Evolutionary conservation across 345 rosid species (phyloP).

Genomic region (Corchorus olitorius): DNA sequence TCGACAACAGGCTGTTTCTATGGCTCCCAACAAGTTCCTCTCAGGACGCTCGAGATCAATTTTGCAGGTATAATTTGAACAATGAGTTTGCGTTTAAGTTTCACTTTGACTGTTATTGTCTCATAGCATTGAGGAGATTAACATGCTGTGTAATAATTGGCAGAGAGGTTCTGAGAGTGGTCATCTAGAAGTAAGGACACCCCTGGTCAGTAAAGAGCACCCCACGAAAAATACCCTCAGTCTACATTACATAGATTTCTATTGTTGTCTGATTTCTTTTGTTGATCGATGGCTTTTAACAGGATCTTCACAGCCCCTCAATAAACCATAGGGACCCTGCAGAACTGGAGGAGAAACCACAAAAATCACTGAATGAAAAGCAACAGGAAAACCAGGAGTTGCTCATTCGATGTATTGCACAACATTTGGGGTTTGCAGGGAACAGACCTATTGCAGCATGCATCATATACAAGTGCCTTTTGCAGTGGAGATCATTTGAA

Average conservation of each 20-base stretch:
- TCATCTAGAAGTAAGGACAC: conserved; percentile 59
- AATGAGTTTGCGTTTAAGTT: not conserved
- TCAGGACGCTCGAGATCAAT: conserved; percentile 93
- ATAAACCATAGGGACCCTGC: conserved; percentile 64
- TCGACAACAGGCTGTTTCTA: conserved; percentile 89
- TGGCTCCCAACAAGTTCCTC: conserved; percentile 92
- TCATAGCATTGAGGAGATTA: conserved; percentile 16
- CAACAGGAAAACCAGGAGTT: conserved; percentile 96
- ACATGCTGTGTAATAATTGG: conserved; percentile 27
- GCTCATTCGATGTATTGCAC: conserved; percentile 90
- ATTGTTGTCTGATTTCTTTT: conserved; percentile 13
- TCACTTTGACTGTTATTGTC: not conserved
- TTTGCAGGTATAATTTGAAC: conserved; percentile 55
- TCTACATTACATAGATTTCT: not conserved
- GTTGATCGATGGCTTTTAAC: conserved; percentile 25
- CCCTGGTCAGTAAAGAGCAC: conserved; percentile 46
- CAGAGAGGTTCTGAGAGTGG: conserved; percentile 85
- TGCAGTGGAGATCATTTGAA: conserved; percentile 98
- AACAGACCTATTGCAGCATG: conserved; percentile 91
- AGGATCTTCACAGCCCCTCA: conserved; percentile 82
- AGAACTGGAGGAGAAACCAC: conserved; percentile 84
- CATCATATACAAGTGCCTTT: conserved; percentile 85
- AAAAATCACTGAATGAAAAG: conserved; percentile 86
- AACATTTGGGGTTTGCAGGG: conserved; percentile 77
- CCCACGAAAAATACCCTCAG: not conserved